A percentile compares a stretch with the other conserved stretches of the same genome.
These are phyloP conservation scores for Penicillium arizonense DNA, from an alignment of 495 filamentous ascomycete species.

Conservation along the genomic window DNA sequence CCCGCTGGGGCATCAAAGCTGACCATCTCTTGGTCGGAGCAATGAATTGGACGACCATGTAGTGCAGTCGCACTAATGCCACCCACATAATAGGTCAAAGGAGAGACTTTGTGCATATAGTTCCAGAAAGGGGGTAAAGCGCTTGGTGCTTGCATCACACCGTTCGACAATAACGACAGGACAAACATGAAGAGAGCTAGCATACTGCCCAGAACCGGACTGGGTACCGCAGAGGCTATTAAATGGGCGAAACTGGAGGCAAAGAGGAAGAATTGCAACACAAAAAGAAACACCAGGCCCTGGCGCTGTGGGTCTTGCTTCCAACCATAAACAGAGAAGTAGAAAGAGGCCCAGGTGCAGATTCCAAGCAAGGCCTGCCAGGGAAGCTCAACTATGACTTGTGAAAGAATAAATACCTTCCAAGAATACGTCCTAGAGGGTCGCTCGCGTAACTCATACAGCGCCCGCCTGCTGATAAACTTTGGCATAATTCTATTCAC, in stretches of 20 bases:
- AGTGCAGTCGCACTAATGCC: constrained; percentile 54
- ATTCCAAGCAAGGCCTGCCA: constrained; percentile 60
- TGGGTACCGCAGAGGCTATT: constrained; percentile 53
- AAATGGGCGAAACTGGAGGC: constrained; percentile 54
- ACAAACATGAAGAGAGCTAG: constrained; percentile 51
- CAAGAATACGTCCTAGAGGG: constrained; percentile 60
- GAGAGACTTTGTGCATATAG: constrained; percentile 67
- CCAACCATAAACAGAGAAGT: constrained; percentile 43
- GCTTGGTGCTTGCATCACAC: constrained; percentile 57
- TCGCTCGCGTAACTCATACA: constrained; percentile 34
- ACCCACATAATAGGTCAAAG: constrained; percentile 59
- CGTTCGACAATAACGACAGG: constrained; percentile 47
- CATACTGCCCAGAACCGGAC: constrained; percentile 39
- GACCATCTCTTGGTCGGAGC: constrained; percentile 50
- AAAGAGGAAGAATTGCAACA: constrained; percentile 44
- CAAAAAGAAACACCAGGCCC: constrained; percentile 50
- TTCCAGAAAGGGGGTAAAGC: constrained; percentile 66
- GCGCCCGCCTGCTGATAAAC: constrained; percentile 1
- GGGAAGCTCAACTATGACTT: constrained; percentile 62
- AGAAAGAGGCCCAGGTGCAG: constrained; percentile 13
- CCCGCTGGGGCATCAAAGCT: constrained; percentile 44
- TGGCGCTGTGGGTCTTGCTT: constrained; percentile 40
- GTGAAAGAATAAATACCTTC: constrained; percentile 58
- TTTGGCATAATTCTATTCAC: constrained; percentile 8
- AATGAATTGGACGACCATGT: constrained; percentile 49